Conservation (phyloP, 2,329 filamentous ascomycete genomes). For the Trichoderma atrobrunneum region DNA sequence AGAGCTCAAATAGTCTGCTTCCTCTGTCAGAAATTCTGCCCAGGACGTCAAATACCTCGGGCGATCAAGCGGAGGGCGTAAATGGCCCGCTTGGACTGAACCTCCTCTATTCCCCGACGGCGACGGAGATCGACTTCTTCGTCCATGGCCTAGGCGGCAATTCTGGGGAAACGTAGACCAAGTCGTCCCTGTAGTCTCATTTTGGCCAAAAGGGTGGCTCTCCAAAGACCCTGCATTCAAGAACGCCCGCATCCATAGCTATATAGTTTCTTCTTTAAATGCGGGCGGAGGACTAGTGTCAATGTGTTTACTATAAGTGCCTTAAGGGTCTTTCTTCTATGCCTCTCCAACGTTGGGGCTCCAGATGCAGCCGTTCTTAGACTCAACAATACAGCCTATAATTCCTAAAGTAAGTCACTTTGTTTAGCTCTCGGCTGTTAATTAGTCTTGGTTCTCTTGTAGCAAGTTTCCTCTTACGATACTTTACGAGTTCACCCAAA, state of each 20-base stretch:
- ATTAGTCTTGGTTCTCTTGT: too few relatives aligned
- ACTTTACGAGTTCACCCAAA: too few relatives aligned
- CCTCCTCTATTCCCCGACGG: not conserved
- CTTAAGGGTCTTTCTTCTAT: too few relatives aligned
- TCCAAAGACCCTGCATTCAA: not conserved
- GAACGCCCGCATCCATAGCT: not conserved
- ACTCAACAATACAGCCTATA: too few relatives aligned
- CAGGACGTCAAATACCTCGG: not conserved
- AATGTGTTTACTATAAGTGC: too few relatives aligned
- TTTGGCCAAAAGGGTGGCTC: not conserved
- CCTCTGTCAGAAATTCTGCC: not conserved
- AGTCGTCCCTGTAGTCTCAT: not conserved
- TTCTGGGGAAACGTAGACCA: not conserved
- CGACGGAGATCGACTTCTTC: not conserved
- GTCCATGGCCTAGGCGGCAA: not conserved
- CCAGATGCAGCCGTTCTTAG: too few relatives aligned
- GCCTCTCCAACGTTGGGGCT: too few relatives aligned
- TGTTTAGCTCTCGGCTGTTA: too few relatives aligned
- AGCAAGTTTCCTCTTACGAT: too few relatives aligned
- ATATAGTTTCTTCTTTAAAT: not conserved
- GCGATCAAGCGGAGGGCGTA: not conserved
- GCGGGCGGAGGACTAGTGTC: too few relatives aligned
- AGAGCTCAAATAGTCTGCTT: not conserved
- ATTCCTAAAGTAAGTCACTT: too few relatives aligned
- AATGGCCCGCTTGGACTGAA: not conserved